A percentile compares a stretch with the other conserved stretches of the same genome.
Evolutionary conservation across 371 early-diverging fungal genomes (phyloP).

Genomic region (Rhizopus arrhizus): DNA sequence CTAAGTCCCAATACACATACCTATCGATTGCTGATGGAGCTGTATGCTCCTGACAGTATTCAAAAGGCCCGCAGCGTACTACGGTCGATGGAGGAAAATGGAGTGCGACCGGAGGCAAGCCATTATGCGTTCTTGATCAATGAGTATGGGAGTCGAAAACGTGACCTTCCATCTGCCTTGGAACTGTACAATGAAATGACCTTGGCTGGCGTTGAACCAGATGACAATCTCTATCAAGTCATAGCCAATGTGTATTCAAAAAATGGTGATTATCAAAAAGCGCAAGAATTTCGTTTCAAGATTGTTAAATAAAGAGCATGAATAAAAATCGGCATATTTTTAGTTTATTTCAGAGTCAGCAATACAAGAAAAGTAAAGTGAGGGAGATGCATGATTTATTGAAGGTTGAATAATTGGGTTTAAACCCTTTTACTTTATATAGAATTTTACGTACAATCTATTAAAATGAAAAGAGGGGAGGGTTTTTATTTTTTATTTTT

Average conservation of each 20-base stretch:
- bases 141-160: slow-evolving; percentile 54
- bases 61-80: slow-evolving; percentile 48
- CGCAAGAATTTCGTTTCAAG: slow-evolving; percentile 1
- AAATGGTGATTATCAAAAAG: background rate
- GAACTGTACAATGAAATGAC: slow-evolving; percentile 45
- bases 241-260: slow-evolving; percentile 1
- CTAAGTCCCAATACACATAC: slow-evolving; percentile 54
- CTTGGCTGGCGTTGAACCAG: slow-evolving; percentile 35
- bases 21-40: slow-evolving; percentile 54
- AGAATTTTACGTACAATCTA: too few relatives aligned
- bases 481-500: background rate
- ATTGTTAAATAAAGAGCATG: background rate
- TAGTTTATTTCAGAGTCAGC: too few relatives aligned
- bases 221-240: slow-evolving; percentile 54
- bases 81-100: slow-evolving; percentile 44
- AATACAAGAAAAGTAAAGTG: too few relatives aligned
- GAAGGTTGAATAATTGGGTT: too few relatives aligned
- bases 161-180: slow-evolving; percentile 46
- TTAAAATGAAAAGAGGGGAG: too few relatives aligned
- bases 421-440: too few relatives aligned
- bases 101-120: slow-evolving; percentile 40
- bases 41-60: slow-evolving; percentile 57
- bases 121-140: slow-evolving; percentile 58
- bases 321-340: too few relatives aligned
- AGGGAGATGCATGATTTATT: too few relatives aligned